Evolutionary conservation across 2,329 filamentous ascomycete species (phyloP), one percentile per base, ranked within the genome.

Genomic region (Trichoderma koningii): DNA sequence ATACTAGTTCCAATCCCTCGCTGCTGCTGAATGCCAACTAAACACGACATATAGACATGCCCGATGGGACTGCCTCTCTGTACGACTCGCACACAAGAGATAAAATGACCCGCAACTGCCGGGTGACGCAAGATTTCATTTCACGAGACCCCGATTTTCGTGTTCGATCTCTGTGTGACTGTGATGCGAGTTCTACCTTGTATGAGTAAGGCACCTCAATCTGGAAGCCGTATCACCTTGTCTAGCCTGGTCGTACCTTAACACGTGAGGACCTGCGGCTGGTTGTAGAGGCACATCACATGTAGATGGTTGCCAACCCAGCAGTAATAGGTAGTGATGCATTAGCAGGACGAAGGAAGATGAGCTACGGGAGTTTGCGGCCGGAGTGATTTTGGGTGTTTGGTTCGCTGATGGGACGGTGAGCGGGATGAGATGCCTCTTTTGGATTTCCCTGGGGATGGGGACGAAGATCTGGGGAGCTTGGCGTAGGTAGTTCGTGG

Each of bases 61-160:
- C 28, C 26, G 19, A 10, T 7, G 19, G 14, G 34, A 38, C 34
- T 14, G 34, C 12, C 34, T 34, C 21, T 44, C 38, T 42, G 52
- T 44, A 55, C 52, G 52, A 55, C 55, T 47, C 55, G 44, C 28
- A 28, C 55, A 56, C 23, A 45, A 14, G 34, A 14, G 17, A 1
- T 3, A 56, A 45, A 45, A 56, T 45, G 55, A 21, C 41, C 55
- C 55, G 55, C 55, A 59, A 23, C 44, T 59, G 55, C 44, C 55
- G 44, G 23, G 19, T 23, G 19, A 19, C 44, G 55, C 28, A 47
- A 28, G 55, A 59, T 17, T 14, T 56, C 41, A 45, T 56, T 45
- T 56, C 41, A 56, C 26, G 26, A 59, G 34, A 5, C 14, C 44
- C 41, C 10, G n/a, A n/a, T n/a, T 34, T 21, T 26, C 10, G 19